Conservation (phyloP, 148 eudicot genomes). For the Euryodendron excelsum region DNA sequence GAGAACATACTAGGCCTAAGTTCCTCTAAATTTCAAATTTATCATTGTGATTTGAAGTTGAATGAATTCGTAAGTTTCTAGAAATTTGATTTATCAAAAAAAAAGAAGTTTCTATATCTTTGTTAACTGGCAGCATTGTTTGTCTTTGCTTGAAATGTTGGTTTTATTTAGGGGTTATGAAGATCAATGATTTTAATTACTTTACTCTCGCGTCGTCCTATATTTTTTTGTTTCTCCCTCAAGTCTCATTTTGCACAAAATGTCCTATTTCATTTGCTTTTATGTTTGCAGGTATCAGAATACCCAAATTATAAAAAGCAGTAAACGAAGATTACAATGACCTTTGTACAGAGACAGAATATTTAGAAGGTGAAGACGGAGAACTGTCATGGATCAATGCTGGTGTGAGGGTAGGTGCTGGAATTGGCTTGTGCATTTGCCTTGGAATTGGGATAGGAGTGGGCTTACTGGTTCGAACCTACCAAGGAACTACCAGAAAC, state of each 20-base stretch:
- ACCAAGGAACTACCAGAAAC: constrained; percentile 66
- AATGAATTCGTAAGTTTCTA: not conserved
- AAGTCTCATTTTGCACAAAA: too few relatives aligned
- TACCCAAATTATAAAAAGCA: constrained; percentile 35
- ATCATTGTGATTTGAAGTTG: not conserved
- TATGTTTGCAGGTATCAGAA: constrained; percentile 32
- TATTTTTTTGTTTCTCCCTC: too few relatives aligned
- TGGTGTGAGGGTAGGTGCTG: constrained; percentile 74
- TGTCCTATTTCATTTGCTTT: too few relatives aligned
- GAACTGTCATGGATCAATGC: constrained; percentile 76
- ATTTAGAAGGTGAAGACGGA: constrained; percentile 65
- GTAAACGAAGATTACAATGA: constrained; percentile 41
- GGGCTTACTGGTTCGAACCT: constrained; percentile 67
- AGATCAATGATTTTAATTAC: too few relatives aligned
- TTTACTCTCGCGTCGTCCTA: too few relatives aligned
- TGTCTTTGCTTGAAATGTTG: not conserved
- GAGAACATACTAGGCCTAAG: not conserved
- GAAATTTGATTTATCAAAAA: too few relatives aligned
- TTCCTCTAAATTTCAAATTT: not conserved
- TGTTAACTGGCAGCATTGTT: not conserved
- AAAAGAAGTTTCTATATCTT: not conserved
- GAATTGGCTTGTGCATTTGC: constrained; percentile 65
- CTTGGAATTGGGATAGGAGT: constrained; percentile 75
- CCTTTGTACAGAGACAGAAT: constrained; percentile 34
- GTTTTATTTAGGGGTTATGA: too few relatives aligned